phyloP scores from a whole-genome alignment of 176 grass and related monocot genomes.

The Themeda triandra region DNA sequence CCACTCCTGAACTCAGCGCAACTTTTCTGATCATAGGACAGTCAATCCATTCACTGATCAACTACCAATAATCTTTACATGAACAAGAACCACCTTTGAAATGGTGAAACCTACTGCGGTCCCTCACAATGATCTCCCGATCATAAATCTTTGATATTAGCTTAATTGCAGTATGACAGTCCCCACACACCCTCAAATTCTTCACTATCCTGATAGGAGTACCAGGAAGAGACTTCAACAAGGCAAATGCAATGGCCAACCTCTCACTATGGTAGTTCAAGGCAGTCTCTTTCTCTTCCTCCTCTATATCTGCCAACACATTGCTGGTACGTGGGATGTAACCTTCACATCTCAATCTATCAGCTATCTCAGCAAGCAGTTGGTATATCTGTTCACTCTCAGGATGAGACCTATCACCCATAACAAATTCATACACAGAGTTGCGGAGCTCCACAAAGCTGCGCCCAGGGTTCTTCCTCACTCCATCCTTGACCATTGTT shows the following conservation, averaged over 20 bases:
- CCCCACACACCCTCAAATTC: constrained; percentile 79
- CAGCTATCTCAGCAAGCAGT: constrained; percentile 66
- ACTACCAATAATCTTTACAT: constrained; percentile 90
- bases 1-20: background rate
- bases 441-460: constrained; percentile 69
- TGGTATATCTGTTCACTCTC: constrained; percentile 61
- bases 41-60: background rate
- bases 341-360: constrained; percentile 55
- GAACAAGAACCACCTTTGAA: constrained; percentile 66
- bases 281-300: constrained; percentile 82
- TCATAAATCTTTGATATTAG: constrained; percentile 69
- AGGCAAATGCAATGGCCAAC: constrained; percentile 83
- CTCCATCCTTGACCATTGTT: constrained; percentile 51
- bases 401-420: constrained; percentile 73
- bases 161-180: constrained; percentile 77
- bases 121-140: constrained; percentile 64
- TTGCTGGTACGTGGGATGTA: constrained; percentile 54
- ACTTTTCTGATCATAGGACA: background rate
- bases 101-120: constrained; percentile 80
- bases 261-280: constrained; percentile 83
- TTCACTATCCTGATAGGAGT: constrained; percentile 75
- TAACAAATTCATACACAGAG: constrained; percentile 69
- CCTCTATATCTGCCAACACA: constrained; percentile 84
- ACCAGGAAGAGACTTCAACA: constrained; percentile 59
- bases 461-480: constrained; percentile 47